Evolutionary conservation across 2,329 filamentous ascomycete species (phyloP), one percentile per base, ranked within the genome.

Genomic region (Venturia nashicola): DNA sequence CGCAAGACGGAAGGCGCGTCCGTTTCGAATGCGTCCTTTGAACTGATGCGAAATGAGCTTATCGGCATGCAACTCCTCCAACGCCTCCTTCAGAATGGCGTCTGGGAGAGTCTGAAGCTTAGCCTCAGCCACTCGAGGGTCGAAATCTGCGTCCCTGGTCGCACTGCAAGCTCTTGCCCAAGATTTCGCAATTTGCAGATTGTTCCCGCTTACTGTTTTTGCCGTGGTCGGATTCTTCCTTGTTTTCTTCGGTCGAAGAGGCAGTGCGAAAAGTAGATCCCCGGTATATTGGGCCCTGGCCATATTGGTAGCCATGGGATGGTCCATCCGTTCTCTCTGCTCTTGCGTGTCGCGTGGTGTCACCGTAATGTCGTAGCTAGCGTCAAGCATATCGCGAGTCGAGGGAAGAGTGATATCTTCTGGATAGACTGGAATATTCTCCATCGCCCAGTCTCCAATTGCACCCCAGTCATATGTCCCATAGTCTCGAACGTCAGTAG

Each of bases 111-210:
- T 39, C 34, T 57, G 6, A 67, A 64, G 72, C 68, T 67, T 73
- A 43, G 23, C 69, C 65, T 64, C 65, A 8, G 78, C 77, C n/a
- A 74, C 69, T 4, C 64, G 64, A 0, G 76, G 67, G 44, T 74
- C 67, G 66, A 79, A 81, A 1, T 69, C 71, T 23, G 75, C 72
- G 59, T 78, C 74, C 1, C 75, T 71, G 0, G 78, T 78, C 42
- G 79, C 69, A 36, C 79, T 69, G 48, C 79, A 80, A 23, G 79
- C 76, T 14, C 79, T 75, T 57, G 79, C 73, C 77, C 76, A 81
- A n/a, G 74, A 74, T 69, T 78, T 79, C 44, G 75, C 76, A 8
- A 73, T 68, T 4, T 76, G 72, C 3, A 77, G 67, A 23, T 64
- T 55, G 5, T 46, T 9, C 16, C 40, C 46, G 16, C 32, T 16